Evolutionary conservation across 2,329 filamentous ascomycete species (phyloP).

Genomic region (Alternaria arborescens): DNA sequence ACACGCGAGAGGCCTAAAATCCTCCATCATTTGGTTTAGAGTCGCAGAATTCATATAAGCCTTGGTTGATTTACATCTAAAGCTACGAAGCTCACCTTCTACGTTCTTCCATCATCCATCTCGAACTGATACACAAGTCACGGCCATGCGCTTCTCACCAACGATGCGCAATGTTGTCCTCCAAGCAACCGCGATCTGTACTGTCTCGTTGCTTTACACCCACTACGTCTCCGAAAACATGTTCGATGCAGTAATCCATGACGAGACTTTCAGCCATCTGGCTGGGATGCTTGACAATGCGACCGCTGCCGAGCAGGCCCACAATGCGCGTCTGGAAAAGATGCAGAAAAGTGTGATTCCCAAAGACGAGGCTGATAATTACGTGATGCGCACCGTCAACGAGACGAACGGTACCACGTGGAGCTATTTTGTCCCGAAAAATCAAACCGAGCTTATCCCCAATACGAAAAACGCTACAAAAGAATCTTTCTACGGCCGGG

Average conservation of each 20-base stretch:
- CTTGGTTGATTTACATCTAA: neutral
- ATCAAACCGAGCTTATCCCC: neutral
- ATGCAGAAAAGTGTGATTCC: neutral
- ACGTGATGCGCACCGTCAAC: neutral
- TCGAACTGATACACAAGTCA: neutral
- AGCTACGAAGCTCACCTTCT: neutral
- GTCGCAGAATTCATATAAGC: neutral
- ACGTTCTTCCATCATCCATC: neutral
- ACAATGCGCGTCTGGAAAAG: neutral
- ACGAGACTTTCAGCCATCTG: slow-evolving; percentile 15
- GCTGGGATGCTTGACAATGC: neutral
- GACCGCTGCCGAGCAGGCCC: neutral
- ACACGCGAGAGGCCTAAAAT: neutral
- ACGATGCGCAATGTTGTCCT: slow-evolving; percentile 24
- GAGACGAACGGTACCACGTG: neutral
- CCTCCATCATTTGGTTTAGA: neutral
- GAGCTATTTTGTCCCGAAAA: neutral
- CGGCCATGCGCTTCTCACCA: slow-evolving; percentile 15
- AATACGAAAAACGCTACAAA: neutral
- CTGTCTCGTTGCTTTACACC: slow-evolving; percentile 3
- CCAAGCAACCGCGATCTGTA: slow-evolving; percentile 20
- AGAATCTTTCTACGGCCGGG: slow-evolving; percentile 16
- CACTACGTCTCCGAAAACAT: slow-evolving; percentile 16
- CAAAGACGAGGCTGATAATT: neutral
- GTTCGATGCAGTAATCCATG: slow-evolving; percentile 7